Conservation (phyloP, 371 early-diverging fungal species). For the Encephalitozoon romaleae region DNA sequence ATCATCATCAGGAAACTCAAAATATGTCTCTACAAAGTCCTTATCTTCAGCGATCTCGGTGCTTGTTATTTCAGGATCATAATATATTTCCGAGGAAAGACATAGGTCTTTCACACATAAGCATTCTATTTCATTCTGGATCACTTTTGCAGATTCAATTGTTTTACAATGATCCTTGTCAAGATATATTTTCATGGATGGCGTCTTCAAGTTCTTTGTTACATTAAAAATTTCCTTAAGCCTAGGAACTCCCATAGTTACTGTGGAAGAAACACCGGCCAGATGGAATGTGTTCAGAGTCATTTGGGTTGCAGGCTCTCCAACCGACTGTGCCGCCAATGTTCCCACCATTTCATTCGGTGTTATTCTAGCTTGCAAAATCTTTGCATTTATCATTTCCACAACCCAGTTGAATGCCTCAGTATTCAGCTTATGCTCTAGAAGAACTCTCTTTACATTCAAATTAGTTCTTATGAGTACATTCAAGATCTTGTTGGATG, state of each 20-base stretch:
- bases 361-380: slow-evolving; percentile 75
- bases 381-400: slow-evolving; percentile 77
- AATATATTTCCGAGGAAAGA: slow-evolving; percentile 76
- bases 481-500: slow-evolving; percentile 18
- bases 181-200: slow-evolving; percentile 76
- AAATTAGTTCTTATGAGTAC: slow-evolving; percentile 31
- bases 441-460: slow-evolving; percentile 27
- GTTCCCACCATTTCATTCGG: slow-evolving; percentile 99
- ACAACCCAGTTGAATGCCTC: slow-evolving; percentile 85
- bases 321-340: slow-evolving; percentile 95
- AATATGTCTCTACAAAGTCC: slow-evolving; percentile 80
- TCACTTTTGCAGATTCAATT: slow-evolving; percentile 74
- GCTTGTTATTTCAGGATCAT: slow-evolving; percentile 79
- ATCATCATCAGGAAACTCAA: slow-evolving; percentile 71
- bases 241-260: slow-evolving; percentile 95
- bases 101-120: slow-evolving; percentile 76
- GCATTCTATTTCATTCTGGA: slow-evolving; percentile 80
- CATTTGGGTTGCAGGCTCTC: slow-evolving; percentile 99
- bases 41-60: slow-evolving; percentile 79
- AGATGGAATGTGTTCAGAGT: slow-evolving; percentile 98
- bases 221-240: slow-evolving; percentile 98
- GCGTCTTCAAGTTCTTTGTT: slow-evolving; percentile 88
- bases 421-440: slow-evolving; percentile 45
- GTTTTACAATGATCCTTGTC: slow-evolving; percentile 66
- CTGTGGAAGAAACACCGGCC: slow-evolving; percentile 95